Percentiles rank a stretch among this genome's conserved stretches.
These are phyloP conservation scores for Periconia sp. DNA, from an alignment of 2,329 filamentous ascomycete species.

Conservation along the genomic window DNA sequence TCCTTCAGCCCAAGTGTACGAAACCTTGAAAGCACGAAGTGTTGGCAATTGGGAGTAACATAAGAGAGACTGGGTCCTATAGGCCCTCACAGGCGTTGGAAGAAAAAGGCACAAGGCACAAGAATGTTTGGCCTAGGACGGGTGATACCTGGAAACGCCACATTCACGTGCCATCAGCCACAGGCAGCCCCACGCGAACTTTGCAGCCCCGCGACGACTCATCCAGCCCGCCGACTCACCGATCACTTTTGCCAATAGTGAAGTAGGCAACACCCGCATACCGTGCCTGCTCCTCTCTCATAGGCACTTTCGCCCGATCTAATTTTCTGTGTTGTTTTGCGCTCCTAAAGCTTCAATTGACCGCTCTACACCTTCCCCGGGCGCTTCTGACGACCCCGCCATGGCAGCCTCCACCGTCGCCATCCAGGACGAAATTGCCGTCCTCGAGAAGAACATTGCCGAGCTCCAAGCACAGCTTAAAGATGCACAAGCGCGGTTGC, in stretches of 20 bases:
- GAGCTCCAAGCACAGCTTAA: constrained; percentile 37
- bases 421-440: constrained; percentile 38
- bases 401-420: constrained; percentile 33
- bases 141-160: too few relatives aligned
- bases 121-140: too few relatives aligned
- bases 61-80: too few relatives aligned
- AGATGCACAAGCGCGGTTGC: constrained; percentile 36
- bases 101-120: too few relatives aligned
- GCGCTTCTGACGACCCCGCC: constrained; percentile 40
- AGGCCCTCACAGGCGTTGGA: too few relatives aligned
- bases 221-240: constrained; percentile 21
- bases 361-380: too few relatives aligned
- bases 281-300: constrained; percentile 12
- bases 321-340: background rate
- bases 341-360: too few relatives aligned
- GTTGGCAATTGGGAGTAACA: too few relatives aligned
- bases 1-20: too few relatives aligned
- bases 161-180: too few relatives aligned
- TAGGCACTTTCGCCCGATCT: background rate
- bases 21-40: too few relatives aligned
- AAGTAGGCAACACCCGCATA: constrained; percentile 11
- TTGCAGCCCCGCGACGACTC: constrained; percentile 25
- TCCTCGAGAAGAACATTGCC: constrained; percentile 40
- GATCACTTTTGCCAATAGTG: constrained; percentile 15
- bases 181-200: too few relatives aligned